Evolutionary conservation across 179 eudicot genomes (phyloP), one percentile per base, ranked within the genome.

Genomic region (Drosera spatulata): DNA sequence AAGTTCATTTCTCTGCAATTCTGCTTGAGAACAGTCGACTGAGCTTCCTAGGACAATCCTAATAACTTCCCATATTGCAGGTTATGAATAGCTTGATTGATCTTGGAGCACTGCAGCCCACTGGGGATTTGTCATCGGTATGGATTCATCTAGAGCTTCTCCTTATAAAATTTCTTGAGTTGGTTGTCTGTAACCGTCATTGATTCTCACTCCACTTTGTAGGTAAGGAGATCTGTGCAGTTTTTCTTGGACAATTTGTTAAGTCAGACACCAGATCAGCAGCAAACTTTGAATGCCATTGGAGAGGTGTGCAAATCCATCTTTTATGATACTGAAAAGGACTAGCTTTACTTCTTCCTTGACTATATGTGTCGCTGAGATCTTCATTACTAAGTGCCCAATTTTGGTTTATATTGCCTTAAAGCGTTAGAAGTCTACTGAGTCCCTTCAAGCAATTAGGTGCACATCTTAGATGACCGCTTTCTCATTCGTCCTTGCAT

Each of bases 51-150:
- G 33, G 33, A 22, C 33, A 43, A 7, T 43, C 8, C 45, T 7
- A 43, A 4, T 43, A 4, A 7, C 5, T 43, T 43, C 8, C 5
- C 8, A 4, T 43, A 4, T 4, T 43, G 45, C 45, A 95, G 99
- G 97, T 95, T 61, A 79, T 95, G 66, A 67, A 58, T 53, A 77
- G 80, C 73, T 91, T 95, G 66, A 85, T 95, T 66, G 95, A 84
- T 76, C 99, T 94, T 55, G 91, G 79, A 73, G 97, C 99, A 52
- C 99, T 94, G 63, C 91, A 87, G 74, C 99, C 99, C 61, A 94
- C 95, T 40, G 97, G 97, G 68, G 99, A 94, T 79, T 60, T 94
- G 73, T 83, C 97, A 41, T 67, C 96, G 61, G 99, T 95, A 87
- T 66, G 86, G 47, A 51, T 49, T 55, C 54, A 48, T n/a, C 56